These are phyloP conservation scores for Eucalyptus pauciflora DNA, from an alignment of 345 rosid species.

Conservation along the genomic window DNA sequence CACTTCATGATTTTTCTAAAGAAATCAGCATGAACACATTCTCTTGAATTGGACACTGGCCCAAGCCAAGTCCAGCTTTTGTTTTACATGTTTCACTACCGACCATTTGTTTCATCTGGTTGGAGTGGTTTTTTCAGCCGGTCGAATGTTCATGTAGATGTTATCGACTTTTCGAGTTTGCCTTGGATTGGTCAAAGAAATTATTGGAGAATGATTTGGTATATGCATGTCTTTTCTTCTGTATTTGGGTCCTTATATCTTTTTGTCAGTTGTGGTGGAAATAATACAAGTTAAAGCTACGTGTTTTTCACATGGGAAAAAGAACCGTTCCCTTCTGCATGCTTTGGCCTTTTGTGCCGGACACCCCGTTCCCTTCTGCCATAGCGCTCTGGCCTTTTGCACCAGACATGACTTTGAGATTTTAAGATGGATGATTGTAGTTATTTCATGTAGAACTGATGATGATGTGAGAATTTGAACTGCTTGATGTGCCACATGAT, in stretches of 20 bases:
- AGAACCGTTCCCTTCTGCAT: neutral
- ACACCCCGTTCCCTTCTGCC: neutral
- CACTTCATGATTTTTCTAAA: neutral
- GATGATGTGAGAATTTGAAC: neutral
- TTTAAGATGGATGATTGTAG: neutral
- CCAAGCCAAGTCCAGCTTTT: neutral
- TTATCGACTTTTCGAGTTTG: neutral
- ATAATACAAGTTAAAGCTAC: neutral
- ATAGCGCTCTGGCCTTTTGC: neutral
- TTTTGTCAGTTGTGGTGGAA: neutral
- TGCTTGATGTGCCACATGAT: neutral
- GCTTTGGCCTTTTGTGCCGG: neutral
- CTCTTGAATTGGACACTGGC: neutral
- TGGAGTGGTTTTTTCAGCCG: neutral
- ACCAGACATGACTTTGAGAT: neutral
- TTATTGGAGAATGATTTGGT: neutral
- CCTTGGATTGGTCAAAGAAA: neutral
- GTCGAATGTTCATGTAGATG: neutral
- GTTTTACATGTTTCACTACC: neutral
- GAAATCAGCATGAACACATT: neutral
- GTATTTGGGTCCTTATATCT: neutral
- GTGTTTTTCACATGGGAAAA: neutral
- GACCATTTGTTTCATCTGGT: neutral
- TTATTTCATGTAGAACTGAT: neutral
- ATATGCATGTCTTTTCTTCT: neutral